Conservation (phyloP, 1,284 basidiomycete genomes). For the Apiotrichum sp. region DNA sequence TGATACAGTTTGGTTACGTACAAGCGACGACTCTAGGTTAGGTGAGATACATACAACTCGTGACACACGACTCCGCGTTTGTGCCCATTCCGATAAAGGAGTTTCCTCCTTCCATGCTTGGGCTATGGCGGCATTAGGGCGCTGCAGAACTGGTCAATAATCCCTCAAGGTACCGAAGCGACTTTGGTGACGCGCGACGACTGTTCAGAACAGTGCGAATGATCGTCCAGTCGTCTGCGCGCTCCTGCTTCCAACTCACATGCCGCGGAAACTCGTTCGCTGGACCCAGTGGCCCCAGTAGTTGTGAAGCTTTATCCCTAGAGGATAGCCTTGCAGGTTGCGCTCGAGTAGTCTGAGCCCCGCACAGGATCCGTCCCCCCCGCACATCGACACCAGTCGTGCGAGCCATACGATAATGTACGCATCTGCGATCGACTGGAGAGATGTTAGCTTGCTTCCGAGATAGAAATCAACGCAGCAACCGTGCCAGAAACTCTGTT, state of each 20-base stretch:
- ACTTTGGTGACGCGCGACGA: background rate
- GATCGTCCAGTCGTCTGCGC: too few species aligned
- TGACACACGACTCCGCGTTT: too few species aligned
- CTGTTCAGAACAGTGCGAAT: too few species aligned
- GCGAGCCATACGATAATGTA: slow-evolving; percentile 73
- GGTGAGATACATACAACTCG: too few species aligned
- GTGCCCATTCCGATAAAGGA: too few species aligned
- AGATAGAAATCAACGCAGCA: too few species aligned
- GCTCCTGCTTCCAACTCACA: slow-evolving; percentile 47
- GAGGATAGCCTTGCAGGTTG: slow-evolving; percentile 28
- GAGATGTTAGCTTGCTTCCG: background rate
- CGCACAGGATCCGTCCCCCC: slow-evolving; percentile 52
- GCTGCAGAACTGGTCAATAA: too few species aligned
- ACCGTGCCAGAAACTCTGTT: too few species aligned
- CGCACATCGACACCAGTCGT: slow-evolving; percentile 57
- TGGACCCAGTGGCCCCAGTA: slow-evolving; percentile 64
- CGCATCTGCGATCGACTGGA: slow-evolving; percentile 67
- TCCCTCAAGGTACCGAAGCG: background rate
- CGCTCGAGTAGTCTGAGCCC: slow-evolving; percentile 37
- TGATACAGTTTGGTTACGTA: too few species aligned
- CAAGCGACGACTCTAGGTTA: too few species aligned
- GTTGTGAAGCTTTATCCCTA: slow-evolving; percentile 38
- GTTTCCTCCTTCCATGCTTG: too few species aligned
- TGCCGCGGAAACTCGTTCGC: slow-evolving; percentile 62
- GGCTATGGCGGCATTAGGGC: too few species aligned